Conservation (phyloP, 1,139 yeast species). For the Nakaseomyces uthaithaninus region DNA sequence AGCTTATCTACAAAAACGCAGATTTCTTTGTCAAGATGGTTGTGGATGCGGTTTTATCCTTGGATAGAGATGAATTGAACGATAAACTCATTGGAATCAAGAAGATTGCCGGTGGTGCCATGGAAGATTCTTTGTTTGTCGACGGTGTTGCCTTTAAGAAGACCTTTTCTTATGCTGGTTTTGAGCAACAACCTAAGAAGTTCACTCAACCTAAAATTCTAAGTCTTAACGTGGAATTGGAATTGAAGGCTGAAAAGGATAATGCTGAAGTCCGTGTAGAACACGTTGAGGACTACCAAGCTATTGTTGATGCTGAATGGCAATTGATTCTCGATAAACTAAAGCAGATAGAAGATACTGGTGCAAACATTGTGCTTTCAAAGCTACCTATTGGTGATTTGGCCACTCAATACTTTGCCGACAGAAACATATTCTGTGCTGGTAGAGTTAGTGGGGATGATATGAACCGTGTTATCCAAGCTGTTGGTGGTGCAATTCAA, state of each 20-base stretch:
- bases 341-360: constrained; percentile 71
- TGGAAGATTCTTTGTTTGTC: constrained; percentile 84
- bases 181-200: constrained; percentile 93
- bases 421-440: constrained; percentile 92
- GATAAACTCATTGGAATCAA: constrained; percentile 90
- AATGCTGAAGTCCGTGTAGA: constrained; percentile 98
- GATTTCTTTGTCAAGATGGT: constrained; percentile 91
- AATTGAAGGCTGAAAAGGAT: constrained; percentile 95
- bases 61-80: constrained; percentile 78
- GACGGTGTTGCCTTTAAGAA: constrained; percentile 96
- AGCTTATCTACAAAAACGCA: constrained; percentile 79
- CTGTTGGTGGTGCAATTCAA: constrained; percentile 89
- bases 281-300: constrained; percentile 89
- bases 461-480: constrained; percentile 84
- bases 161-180: constrained; percentile 95
- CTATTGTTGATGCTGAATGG: constrained; percentile 98
- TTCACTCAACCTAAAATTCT: constrained; percentile 76
- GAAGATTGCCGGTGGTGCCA: constrained; percentile 92
- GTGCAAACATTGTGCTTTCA: constrained; percentile 88
- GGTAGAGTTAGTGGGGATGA: constrained; percentile 88
- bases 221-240: constrained; percentile 84
- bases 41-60: constrained; percentile 84
- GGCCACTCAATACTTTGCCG: constrained; percentile 97
- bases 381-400: constrained; percentile 96
- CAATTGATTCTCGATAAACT: constrained; percentile 80